Conservation (phyloP, 1,284 basidiomycete species). For the Puccinia novopanici region DNA sequence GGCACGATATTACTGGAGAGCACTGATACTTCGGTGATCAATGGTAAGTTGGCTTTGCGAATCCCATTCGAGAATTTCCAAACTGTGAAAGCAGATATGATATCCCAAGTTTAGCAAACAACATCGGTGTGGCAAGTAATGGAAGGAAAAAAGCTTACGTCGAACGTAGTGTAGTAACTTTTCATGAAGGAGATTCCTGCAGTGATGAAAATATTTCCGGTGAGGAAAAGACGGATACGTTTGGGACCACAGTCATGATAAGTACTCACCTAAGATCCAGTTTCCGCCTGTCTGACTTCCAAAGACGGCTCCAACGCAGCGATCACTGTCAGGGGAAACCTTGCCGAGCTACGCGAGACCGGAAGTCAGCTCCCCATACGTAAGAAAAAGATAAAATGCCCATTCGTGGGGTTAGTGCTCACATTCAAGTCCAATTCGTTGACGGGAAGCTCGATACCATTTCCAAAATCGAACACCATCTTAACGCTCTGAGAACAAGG, state of each 20-base stretch:
- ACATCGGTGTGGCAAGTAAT: background rate
- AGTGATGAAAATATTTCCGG: background rate
- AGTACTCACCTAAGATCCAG: constrained; percentile 43
- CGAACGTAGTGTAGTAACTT: constrained; percentile 50
- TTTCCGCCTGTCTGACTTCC: constrained; percentile 47
- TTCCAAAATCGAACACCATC: constrained; percentile 49
- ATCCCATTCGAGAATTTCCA: constrained; percentile 19
- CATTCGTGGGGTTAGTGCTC: constrained; percentile 17
- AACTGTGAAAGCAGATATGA: constrained; percentile 11
- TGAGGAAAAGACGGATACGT: background rate
- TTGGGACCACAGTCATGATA: background rate
- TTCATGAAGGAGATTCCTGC: constrained; percentile 51
- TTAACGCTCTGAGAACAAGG: constrained; percentile 41
- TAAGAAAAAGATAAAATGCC: background rate
- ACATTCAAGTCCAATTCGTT: constrained; percentile 48
- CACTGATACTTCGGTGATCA: background rate
- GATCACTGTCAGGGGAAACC: constrained; percentile 47
- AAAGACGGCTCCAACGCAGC: constrained; percentile 50
- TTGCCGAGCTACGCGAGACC: constrained; percentile 33
- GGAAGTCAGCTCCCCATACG: background rate
- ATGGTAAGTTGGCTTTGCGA: constrained; percentile 29
- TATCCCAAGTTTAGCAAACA: background rate
- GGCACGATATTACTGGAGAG: background rate
- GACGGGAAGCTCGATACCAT: constrained; percentile 34
- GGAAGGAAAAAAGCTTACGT: constrained; percentile 4